Base-by-base conservation (phyloP, 495 filamentous ascomycete species). In the Xylaria longipes region DNA sequence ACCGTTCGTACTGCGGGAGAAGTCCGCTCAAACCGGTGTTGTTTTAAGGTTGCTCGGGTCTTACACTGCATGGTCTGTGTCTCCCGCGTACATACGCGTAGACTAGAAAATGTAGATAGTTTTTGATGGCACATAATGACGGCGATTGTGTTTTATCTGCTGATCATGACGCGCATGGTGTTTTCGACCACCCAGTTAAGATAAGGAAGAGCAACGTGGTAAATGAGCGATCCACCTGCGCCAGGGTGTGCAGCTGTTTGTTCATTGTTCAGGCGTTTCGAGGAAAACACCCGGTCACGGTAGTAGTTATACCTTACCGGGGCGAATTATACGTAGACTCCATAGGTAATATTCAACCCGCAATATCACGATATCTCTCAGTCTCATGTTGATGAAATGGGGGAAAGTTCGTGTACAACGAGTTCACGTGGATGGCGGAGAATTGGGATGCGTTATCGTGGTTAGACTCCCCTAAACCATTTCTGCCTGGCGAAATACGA, bases 401-500 rank as follows among this genome's bases (percentile, higher is more conserved):
- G 31, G 22, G 15, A 66, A 9, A 22, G 46, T 25, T 54, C 35
- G 54, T 39, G 58, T 70, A 48, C 45, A n/a, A 66, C 62, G 25
- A 37, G 31, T 50, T 65, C 69, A 71, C 61, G 52, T 65, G 69
- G 61, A 41, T 27, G 61, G 46, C 56, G 22, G 31, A 27, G 39
- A 39, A 33, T 61, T 17, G 20, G 14, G 20, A 33, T n/a, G 22
- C n/a, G 58, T 65, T 65, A 71, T 71, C 69, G 60, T 27, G 41
- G 60, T 27, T 43, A 45, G 46, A 25, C 31, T 62, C 22, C 14
- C 43, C 31, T 14, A 50, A 46, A 25, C 17, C 35, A 57, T 27
- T 64, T 64, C 60, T 56, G 29, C 58, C 46, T 48, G 43, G 25
- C 14, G 33, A 22, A 66, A 71, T 71, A 71, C 69, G 69, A 71